These are phyloP conservation scores for Sporothrix dimorphospora DNA, from an alignment of 2,329 filamentous ascomycete species.

Conservation along the genomic window DNA sequence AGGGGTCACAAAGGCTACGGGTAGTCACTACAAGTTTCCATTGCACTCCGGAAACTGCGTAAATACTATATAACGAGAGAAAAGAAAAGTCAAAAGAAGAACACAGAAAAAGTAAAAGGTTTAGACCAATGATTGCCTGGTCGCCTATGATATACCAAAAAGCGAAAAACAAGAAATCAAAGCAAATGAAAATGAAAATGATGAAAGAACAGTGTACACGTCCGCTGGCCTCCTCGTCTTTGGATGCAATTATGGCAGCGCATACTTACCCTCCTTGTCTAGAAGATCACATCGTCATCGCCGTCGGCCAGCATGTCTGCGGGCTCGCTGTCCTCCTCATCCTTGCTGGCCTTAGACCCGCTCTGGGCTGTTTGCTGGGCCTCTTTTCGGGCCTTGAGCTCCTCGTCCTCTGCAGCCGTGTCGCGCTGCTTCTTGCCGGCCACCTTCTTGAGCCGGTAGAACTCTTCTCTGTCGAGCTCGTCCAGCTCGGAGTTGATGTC, in stretches of 20 bases:
- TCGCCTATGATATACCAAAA: constrained; percentile 23
- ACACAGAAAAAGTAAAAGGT: not conserved
- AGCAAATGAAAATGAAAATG: not conserved
- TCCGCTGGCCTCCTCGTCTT: not conserved
- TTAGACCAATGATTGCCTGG: not conserved
- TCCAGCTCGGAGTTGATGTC: constrained; percentile 98
- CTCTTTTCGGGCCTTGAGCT: constrained; percentile 74
- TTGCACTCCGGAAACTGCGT: constrained; percentile 30
- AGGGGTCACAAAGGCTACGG: not conserved
- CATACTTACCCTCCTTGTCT: constrained; percentile 25
- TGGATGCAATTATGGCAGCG: not conserved
- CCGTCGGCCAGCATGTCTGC: constrained; percentile 72
- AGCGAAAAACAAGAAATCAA: not conserved
- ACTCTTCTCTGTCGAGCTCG: constrained; percentile 96
- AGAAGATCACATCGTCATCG: constrained; percentile 88
- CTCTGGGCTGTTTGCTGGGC: constrained; percentile 48
- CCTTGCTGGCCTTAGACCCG: not conserved
- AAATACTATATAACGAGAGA: constrained; percentile 4
- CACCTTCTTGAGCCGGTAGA: constrained; percentile 96
- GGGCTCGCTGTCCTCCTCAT: constrained; percentile 47
- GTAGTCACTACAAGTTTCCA: constrained; percentile 30
- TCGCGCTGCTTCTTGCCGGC: constrained; percentile 83
- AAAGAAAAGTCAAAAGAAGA: not conserved
- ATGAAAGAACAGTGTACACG: not conserved
- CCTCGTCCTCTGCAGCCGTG: constrained; percentile 69